Conservation (phyloP, 345 rosid species). For the Nasturtium officinale region DNA sequence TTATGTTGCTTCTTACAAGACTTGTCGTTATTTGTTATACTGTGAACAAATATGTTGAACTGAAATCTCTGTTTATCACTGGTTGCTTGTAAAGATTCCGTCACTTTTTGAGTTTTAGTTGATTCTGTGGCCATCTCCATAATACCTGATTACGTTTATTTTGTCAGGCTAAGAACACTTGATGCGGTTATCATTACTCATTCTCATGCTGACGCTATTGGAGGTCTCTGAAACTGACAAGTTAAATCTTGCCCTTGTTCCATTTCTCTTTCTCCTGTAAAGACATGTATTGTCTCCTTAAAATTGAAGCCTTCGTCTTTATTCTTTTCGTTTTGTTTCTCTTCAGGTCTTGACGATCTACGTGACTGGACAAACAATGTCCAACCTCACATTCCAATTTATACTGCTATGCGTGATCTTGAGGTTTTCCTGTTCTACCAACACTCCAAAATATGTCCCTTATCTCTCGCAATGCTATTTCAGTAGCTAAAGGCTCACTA, state of each 20-base stretch:
- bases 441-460: neutral
- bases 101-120: neutral
- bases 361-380: conserved; percentile 97
- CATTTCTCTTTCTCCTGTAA: conserved; percentile 15
- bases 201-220: conserved; percentile 98
- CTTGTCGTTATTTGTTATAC: neutral
- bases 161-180: conserved; percentile 95
- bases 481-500: conserved; percentile 19
- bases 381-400: conserved; percentile 78
- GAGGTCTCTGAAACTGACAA: conserved; percentile 79
- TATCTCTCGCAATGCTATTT: conserved; percentile 7
- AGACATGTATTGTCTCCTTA: conserved; percentile 17
- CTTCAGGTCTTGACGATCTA: conserved; percentile 89
- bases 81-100: neutral
- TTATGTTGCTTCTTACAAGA: neutral
- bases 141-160: conserved; percentile 55
- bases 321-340: neutral
- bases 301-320: conserved; percentile 26
- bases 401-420: conserved; percentile 76
- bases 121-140: conserved; percentile 31
- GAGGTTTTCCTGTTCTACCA: conserved; percentile 52
- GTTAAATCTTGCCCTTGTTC: conserved; percentile 39
- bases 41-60: neutral
- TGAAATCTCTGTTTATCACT: neutral
- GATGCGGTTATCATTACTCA: conserved; percentile 97